A percentile compares a stretch with the other conserved stretches of the same genome.
Conservation (phyloP, 2,329 filamentous ascomycete species). For the Nothophaeocryptopus gaeumannii region DNA sequence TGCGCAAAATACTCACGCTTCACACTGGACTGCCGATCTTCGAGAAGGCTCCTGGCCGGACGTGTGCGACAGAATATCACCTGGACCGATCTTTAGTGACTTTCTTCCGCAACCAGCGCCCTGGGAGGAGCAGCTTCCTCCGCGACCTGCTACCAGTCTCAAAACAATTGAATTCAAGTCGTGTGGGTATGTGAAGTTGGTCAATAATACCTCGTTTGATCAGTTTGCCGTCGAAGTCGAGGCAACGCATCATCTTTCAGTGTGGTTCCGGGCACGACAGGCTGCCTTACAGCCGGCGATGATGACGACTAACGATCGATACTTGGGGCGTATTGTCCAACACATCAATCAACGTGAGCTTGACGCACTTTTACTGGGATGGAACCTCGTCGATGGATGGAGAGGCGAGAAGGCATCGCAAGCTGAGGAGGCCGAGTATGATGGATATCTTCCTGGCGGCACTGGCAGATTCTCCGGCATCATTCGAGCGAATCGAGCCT, state of each 20-base stretch:
- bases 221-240: conserved; percentile 35
- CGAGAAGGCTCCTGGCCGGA: conserved; percentile 51
- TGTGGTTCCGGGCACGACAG: conserved; percentile 34
- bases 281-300: conserved; percentile 36
- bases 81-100: conserved; percentile 45
- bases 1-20: conserved; percentile 16
- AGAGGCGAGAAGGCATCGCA: conserved; percentile 23
- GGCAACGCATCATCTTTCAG: conserved; percentile 15
- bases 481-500: conserved; percentile 8
- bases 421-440: conserved; percentile 41
- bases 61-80: conserved; percentile 51
- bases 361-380: conserved; percentile 28
- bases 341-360: conserved; percentile 35
- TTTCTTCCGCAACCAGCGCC: conserved; percentile 36
- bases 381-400: conserved; percentile 36
- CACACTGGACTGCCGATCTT: conserved; percentile 36
- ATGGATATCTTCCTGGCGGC: conserved; percentile 41
- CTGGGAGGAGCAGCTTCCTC: conserved; percentile 27
- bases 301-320: conserved; percentile 37
- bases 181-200: conserved; percentile 58
- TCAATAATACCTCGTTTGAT: conserved; percentile 30
- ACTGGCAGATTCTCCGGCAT: conserved; percentile 40
- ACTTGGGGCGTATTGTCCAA: conserved; percentile 42
- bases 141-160: conserved; percentile 35
- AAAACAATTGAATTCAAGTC: conserved; percentile 54